These are phyloP conservation scores for Aspergillus neotritici DNA, from an alignment of 2,329 filamentous ascomycete genomes.

Conservation along the genomic window DNA sequence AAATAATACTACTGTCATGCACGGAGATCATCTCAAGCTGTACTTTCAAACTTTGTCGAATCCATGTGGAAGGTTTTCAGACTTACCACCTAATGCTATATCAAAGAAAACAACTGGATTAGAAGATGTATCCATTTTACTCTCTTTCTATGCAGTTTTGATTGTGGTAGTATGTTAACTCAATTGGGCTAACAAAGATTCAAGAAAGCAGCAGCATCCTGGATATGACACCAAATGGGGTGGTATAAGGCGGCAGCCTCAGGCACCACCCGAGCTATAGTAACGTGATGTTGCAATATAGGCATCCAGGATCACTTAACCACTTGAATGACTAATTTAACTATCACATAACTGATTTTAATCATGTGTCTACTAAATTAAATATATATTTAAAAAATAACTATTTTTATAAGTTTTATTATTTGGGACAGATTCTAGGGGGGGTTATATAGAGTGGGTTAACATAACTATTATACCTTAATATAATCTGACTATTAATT, in stretches of 20 bases:
- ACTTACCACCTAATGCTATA: conserved; percentile 43
- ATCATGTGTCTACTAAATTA: conserved; percentile 1
- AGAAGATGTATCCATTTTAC: conserved; percentile 1
- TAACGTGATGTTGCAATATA: no score
- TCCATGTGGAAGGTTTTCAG: no score
- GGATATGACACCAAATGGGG: no score
- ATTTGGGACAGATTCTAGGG: background rate
- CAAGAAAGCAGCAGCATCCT: no score
- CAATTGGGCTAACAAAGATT: no score
- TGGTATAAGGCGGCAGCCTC: no score
- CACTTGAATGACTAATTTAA: background rate
- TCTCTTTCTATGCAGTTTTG: background rate
- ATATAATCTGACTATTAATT: conserved; percentile 2
- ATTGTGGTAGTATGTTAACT: no score
- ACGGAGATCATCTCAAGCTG: background rate
- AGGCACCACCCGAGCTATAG: no score
- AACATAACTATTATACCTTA: background rate
- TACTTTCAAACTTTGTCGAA: background rate
- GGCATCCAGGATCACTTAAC: no score
- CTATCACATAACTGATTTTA: background rate
- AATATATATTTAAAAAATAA: background rate
- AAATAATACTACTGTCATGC: background rate
- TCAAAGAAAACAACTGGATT: conserved; percentile 49
- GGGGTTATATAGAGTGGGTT: background rate
- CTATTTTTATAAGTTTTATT: background rate